Percentiles rank a stretch among this genome's conserved stretches.
phyloP scores from a whole-genome alignment of 495 filamentous ascomycete genomes.

The Penicillium egyptiacum region DNA sequence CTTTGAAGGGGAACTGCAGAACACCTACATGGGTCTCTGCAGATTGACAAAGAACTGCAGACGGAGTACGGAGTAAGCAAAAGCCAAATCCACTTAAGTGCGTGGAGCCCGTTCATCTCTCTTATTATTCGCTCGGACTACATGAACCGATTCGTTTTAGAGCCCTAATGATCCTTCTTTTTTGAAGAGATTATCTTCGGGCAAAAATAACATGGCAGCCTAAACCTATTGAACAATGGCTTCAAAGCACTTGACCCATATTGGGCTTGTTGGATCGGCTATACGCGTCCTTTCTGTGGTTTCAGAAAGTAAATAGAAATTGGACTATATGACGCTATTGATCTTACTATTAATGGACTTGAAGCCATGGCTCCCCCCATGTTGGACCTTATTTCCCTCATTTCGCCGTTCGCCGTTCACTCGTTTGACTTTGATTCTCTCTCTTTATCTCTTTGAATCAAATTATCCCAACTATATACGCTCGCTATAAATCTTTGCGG shows the following conservation, averaged over 20 bases:
- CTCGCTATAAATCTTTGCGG: conserved; percentile 20
- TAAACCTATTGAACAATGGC: conserved; percentile 5
- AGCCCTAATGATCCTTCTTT: conserved; percentile 29
- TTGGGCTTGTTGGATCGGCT: conserved; percentile 14
- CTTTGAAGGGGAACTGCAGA: background rate
- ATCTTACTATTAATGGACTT: conserved; percentile 23
- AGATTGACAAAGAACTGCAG: background rate
- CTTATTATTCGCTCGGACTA: conserved; percentile 11
- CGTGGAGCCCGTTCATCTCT: conserved; percentile 12
- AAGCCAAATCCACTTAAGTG: conserved; percentile 17
- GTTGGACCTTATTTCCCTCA: conserved; percentile 2
- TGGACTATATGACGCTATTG: background rate
- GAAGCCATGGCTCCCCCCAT: conserved; percentile 11
- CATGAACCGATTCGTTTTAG: conserved; percentile 14
- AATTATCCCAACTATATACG: conserved; percentile 14
- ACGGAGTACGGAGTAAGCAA: conserved; percentile 2
- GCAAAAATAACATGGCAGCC: conserved; percentile 20
- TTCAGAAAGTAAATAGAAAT: conserved; percentile 9
- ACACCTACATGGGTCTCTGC: background rate
- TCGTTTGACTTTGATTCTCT: conserved; percentile 15
- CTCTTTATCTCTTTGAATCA: conserved; percentile 5
- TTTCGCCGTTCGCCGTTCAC: conserved; percentile 15
- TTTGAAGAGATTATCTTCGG: conserved; percentile 19
- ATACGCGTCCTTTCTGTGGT: conserved; percentile 19
- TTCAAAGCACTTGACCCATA: background rate